Conservation (phyloP, 140 eudicot genomes). For the Cichorium intybus region DNA sequence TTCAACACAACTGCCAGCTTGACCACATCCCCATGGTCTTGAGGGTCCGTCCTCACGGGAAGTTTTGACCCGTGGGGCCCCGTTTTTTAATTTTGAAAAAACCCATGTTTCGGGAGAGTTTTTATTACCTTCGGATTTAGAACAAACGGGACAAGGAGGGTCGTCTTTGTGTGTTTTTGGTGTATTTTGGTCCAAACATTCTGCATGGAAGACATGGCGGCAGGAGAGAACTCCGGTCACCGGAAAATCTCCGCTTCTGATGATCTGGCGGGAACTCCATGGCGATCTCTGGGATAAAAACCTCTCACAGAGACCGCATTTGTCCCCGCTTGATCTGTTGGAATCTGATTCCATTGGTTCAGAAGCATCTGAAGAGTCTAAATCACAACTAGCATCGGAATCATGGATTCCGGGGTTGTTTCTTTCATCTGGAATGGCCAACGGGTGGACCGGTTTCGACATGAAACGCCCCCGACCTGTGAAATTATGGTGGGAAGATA, state of each 20-base stretch:
- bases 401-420: slow-evolving; percentile 29
- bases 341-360: slow-evolving; percentile 47
- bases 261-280: slow-evolving; percentile 77
- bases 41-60: slow-evolving; percentile 64
- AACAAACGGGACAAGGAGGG: slow-evolving; percentile 84
- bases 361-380: slow-evolving; percentile 54
- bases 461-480: slow-evolving; percentile 69
- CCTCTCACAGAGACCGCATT: slow-evolving; percentile 77
- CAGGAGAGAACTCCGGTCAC: slow-evolving; percentile 86
- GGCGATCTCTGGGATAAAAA: slow-evolving; percentile 83
- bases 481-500: slow-evolving; percentile 55
- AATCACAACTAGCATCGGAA: slow-evolving; percentile 36
- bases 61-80: slow-evolving; percentile 47
- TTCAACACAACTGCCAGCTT: slow-evolving; percentile 73
- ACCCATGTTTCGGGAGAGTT: slow-evolving; percentile 42
- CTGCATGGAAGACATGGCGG: slow-evolving; percentile 88
- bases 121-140: slow-evolving; percentile 50
- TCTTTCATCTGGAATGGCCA: slow-evolving; percentile 48
- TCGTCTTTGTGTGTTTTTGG: slow-evolving; percentile 74
- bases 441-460: slow-evolving; percentile 89
- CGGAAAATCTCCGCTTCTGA: slow-evolving; percentile 88
- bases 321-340: slow-evolving; percentile 40
- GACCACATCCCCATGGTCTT: slow-evolving; percentile 74
- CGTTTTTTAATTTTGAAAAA: slow-evolving; percentile 47
- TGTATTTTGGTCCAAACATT: slow-evolving; percentile 87